Conservation (phyloP, 2,329 filamentous ascomycete genomes). For the Phaeosphaeria sp. region DNA sequence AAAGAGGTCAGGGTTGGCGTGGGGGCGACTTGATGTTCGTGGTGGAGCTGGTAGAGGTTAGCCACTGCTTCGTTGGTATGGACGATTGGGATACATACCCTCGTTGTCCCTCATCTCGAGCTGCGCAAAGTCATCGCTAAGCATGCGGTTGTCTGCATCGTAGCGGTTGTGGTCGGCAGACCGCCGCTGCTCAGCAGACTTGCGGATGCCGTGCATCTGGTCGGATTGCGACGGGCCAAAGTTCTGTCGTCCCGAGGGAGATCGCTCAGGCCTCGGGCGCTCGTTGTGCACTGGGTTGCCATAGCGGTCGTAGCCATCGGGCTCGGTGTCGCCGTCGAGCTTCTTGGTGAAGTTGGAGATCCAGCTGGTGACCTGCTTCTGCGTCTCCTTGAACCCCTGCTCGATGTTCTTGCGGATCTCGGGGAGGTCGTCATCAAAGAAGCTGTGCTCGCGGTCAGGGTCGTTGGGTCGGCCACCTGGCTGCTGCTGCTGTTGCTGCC, state of each 20-base stretch:
- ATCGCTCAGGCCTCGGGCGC: constrained; percentile 12
- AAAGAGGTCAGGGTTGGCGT: constrained; percentile 81
- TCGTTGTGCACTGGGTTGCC: constrained; percentile 46
- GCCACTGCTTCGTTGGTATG: neutral
- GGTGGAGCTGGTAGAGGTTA: constrained; percentile 48
- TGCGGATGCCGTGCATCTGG: constrained; percentile 49
- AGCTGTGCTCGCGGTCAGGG: constrained; percentile 76
- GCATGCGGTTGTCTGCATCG: constrained; percentile 88
- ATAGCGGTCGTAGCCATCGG: constrained; percentile 67
- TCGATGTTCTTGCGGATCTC: constrained; percentile 91
- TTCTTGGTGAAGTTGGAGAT: constrained; percentile 91
- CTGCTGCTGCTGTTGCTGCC: constrained; percentile 58
- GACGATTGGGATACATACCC: constrained; percentile 44
- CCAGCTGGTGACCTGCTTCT: constrained; percentile 91
- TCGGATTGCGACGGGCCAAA: constrained; percentile 49
- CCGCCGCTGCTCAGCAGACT: constrained; percentile 56
- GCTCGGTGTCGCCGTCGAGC: constrained; percentile 90
- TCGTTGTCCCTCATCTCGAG: constrained; percentile 69
- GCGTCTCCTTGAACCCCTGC: constrained; percentile 94
- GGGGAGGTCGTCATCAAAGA: constrained; percentile 92
- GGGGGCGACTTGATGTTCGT: constrained; percentile 67
- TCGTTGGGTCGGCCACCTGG: constrained; percentile 64
- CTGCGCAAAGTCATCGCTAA: constrained; percentile 84
- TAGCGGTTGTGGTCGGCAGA: constrained; percentile 92
- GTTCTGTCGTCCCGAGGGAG: constrained; percentile 46